Conservation (phyloP, 495 filamentous ascomycete genomes). For the Viridothelium virens region DNA sequence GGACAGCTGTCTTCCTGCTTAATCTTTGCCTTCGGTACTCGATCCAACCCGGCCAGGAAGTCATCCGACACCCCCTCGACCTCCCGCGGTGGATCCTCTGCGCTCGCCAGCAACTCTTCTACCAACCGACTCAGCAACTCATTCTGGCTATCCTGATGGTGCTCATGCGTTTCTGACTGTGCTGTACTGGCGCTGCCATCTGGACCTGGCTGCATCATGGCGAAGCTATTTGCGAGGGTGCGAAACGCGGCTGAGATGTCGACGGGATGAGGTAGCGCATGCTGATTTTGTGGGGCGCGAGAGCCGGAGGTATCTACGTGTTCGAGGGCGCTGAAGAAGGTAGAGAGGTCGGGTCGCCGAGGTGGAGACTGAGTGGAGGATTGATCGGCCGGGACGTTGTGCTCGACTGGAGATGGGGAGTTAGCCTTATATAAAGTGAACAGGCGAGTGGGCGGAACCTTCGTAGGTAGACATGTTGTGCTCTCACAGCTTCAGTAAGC, state of each 20-base stretch:
- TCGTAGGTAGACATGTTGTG: constrained; percentile 37
- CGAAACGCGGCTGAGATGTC: constrained; percentile 60
- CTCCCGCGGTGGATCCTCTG: constrained; percentile 56
- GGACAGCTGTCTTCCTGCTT: constrained; percentile 65
- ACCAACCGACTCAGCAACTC: constrained; percentile 57
- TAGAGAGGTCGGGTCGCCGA: constrained; percentile 76
- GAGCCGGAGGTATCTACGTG: constrained; percentile 47
- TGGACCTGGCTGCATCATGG: constrained; percentile 30
- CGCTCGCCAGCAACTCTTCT: constrained; percentile 50
- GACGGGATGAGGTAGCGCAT: constrained; percentile 62
- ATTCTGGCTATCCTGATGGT: constrained; percentile 28
- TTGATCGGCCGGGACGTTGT: constrained; percentile 52
- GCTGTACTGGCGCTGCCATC: constrained; percentile 12
- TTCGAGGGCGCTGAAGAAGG: constrained; percentile 75
- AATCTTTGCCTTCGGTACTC: constrained; percentile 62
- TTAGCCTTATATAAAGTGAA: no score
- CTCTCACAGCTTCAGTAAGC: no score
- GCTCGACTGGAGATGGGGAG: constrained; percentile 66
- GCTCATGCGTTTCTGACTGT: neutral
- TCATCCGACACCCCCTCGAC: constrained; percentile 70
- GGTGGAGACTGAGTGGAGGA: constrained; percentile 37
- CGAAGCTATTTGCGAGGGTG: constrained; percentile 53
- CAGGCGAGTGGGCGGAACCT: no score
- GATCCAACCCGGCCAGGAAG: constrained; percentile 76
- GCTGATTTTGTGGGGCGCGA: constrained; percentile 46